These are phyloP conservation scores for Fennellomyces sp. DNA, from an alignment of 371 early-diverging fungal species.

Conservation along the genomic window DNA sequence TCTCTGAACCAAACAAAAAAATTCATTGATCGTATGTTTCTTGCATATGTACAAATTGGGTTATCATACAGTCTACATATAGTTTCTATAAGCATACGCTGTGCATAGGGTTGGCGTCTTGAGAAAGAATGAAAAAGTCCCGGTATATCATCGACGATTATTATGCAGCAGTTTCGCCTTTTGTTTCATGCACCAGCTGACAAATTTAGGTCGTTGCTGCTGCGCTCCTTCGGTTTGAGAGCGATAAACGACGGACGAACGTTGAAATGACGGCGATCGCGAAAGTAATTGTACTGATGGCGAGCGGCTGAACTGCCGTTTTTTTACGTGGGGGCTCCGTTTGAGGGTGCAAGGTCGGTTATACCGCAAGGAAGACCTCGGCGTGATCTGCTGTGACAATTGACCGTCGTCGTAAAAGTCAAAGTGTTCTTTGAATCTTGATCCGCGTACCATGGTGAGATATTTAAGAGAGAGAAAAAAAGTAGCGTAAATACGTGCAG, in stretches of 20 bases:
- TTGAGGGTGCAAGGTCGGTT: background rate
- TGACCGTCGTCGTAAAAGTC: background rate
- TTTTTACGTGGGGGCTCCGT: conserved; percentile 4
- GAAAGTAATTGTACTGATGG: background rate
- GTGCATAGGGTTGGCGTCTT: background rate
- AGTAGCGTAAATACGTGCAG: too few species aligned
- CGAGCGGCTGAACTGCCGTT: background rate
- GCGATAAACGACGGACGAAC: too few species aligned
- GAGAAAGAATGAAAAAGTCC: background rate
- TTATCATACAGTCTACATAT: too few species aligned
- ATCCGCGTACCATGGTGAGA: conserved; percentile 3
- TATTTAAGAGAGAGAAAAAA: too few species aligned
- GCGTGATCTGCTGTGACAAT: background rate
- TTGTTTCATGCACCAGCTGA: background rate
- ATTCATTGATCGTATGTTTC: background rate
- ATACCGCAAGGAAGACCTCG: background rate
- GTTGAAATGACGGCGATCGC: background rate
- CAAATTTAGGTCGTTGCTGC: too few species aligned
- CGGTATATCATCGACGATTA: background rate
- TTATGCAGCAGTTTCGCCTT: background rate
- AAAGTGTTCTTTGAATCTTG: conserved; percentile 4
- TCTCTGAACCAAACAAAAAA: background rate
- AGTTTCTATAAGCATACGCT: background rate
- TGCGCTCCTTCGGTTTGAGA: background rate
- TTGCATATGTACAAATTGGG: too few species aligned